Evolutionary conservation across 2,329 filamentous ascomycete genomes (phyloP).

Genomic region (Dactylella cylindrospora): DNA sequence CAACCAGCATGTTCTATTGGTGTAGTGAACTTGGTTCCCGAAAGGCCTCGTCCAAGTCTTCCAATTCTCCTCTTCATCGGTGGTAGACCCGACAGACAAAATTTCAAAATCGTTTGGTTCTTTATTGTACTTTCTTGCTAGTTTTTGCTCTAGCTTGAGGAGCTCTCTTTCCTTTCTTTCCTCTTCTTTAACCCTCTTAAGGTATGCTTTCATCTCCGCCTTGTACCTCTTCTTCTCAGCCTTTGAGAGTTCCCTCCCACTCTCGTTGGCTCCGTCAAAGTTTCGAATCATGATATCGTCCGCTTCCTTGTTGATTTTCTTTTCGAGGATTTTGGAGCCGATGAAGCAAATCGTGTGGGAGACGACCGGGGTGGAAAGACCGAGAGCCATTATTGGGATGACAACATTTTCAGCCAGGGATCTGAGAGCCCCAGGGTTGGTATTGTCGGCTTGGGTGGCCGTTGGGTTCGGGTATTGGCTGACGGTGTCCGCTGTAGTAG

Average conservation of each 20-base stretch:
- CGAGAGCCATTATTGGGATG: conserved; percentile 25
- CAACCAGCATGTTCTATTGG: neutral
- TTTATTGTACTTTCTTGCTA: conserved; percentile 5
- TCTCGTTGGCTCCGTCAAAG: neutral
- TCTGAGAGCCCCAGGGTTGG: neutral
- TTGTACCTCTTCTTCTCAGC: conserved; percentile 12
- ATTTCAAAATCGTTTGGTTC: neutral
- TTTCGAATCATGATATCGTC: neutral
- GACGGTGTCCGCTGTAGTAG: too few relatives aligned
- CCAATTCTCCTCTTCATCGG: neutral
- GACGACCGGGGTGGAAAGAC: conserved; percentile 30
- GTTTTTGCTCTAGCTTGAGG: conserved; percentile 5
- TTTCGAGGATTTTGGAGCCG: conserved; percentile 33
- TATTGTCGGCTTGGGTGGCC: neutral
- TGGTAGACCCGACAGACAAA: too few relatives aligned
- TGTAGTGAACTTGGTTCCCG: neutral
- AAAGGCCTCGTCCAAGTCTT: neutral
- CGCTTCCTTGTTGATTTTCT: conserved; percentile 25
- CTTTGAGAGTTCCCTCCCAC: conserved; percentile 2
- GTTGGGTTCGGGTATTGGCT: neutral
- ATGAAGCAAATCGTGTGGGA: conserved; percentile 35
- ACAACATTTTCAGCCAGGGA: conserved; percentile 9
- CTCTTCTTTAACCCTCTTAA: conserved; percentile 14
- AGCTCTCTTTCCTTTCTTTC: conserved; percentile 5
- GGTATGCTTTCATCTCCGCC: conserved; percentile 13